Percentiles rank a stretch among this genome's conserved stretches.
Evolutionary conservation across 305 asterid genomes (phyloP).

Genomic region (Ilex paraguariensis): DNA sequence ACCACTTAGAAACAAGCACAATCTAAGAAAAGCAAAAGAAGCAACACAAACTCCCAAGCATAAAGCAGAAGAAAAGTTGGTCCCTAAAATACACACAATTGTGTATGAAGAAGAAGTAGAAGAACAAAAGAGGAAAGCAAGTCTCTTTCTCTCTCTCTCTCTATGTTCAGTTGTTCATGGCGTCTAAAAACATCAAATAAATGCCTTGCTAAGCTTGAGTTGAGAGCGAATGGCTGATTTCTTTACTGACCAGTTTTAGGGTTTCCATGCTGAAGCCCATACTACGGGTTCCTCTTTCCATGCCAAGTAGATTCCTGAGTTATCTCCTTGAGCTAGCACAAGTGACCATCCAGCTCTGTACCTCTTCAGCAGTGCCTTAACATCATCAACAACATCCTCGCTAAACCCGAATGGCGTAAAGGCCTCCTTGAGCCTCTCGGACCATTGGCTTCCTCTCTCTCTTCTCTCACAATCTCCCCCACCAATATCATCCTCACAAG

Average conservation of each 20-base stretch:
- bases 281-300: constrained; percentile 84
- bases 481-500: constrained; percentile 37
- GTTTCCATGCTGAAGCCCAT: constrained; percentile 93
- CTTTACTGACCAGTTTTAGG: constrained; percentile 16
- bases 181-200: constrained; percentile 12
- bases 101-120: constrained; percentile 7
- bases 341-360: constrained; percentile 71
- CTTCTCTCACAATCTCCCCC: constrained; percentile 40
- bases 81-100: constrained; percentile 1
- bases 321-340: constrained; percentile 24
- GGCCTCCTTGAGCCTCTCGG: constrained; percentile 43
- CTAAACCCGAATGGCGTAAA: constrained; percentile 37
- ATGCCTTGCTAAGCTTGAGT: neutral
- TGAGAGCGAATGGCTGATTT: neutral
- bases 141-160: neutral
- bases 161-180: constrained; percentile 10
- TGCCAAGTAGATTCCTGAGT: constrained; percentile 52
- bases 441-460: constrained; percentile 72
- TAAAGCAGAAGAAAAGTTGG: constrained; percentile 18
- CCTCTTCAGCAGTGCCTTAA: constrained; percentile 66
- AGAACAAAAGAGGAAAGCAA: constrained; percentile 9
- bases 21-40: constrained; percentile 13
- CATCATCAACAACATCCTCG: constrained; percentile 75
- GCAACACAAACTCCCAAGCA: constrained; percentile 33
- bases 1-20: constrained; percentile 38